phyloP scores from a whole-genome alignment of 768 basidiomycete species.

The Kwoniella heveanensis region DNA sequence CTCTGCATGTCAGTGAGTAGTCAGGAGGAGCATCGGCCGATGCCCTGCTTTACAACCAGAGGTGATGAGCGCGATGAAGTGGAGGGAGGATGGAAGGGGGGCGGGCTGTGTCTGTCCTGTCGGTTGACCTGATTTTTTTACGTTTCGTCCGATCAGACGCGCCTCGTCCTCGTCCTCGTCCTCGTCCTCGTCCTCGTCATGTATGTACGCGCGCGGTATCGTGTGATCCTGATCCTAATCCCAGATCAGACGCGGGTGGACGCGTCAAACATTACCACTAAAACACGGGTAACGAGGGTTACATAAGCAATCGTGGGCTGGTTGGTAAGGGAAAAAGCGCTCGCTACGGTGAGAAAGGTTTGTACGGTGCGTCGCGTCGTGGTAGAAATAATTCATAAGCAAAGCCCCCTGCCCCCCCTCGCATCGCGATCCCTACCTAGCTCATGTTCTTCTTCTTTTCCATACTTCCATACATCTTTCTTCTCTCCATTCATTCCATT shows the following conservation, averaged over 20 bases:
- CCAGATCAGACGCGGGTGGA: no score
- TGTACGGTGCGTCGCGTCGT: not conserved
- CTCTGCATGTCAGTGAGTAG: not conserved
- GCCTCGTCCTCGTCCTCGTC: not conserved
- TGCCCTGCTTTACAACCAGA: not conserved
- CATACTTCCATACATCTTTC: conserved; percentile 11
- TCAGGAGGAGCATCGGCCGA: not conserved
- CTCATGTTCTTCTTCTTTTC: conserved; percentile 14
- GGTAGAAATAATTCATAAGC: not conserved
- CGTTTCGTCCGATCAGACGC: not conserved
- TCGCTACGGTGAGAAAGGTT: not conserved
- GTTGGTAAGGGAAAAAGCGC: not conserved
- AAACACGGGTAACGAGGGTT: conserved; percentile 3
- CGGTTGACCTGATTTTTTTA: not conserved
- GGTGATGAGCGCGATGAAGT: no score
- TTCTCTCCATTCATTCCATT: conserved; percentile 13
- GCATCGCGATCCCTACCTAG: conserved; percentile 2
- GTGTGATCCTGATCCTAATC: not conserved
- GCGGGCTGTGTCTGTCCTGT: not conserved
- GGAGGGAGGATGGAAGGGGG: not conserved
- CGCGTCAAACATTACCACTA: conserved; percentile 14
- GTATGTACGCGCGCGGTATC: no score
- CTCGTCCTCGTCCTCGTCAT: not conserved
- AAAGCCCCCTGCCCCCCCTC: not conserved
- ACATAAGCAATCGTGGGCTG: conserved; percentile 1